These are phyloP conservation scores for Diaporthe nobilis DNA, from an alignment of 2,329 filamentous ascomycete species.

Conservation along the genomic window DNA sequence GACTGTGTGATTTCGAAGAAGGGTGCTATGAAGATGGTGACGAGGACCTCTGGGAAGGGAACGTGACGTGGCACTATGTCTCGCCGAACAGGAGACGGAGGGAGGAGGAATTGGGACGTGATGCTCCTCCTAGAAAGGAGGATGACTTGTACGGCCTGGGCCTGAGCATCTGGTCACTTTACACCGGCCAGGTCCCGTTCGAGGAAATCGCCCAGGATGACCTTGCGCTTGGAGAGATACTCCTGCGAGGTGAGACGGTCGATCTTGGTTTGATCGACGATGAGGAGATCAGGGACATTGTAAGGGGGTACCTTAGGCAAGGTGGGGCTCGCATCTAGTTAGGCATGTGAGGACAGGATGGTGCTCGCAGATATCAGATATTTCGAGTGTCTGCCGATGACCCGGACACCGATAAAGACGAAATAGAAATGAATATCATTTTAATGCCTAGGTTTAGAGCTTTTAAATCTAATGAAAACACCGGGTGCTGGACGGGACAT, in stretches of 20 bases:
- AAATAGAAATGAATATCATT: background rate
- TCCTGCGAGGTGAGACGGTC: background rate
- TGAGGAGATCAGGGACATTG: background rate
- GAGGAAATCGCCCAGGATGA: background rate
- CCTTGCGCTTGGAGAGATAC: background rate
- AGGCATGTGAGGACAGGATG: background rate
- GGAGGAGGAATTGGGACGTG: background rate
- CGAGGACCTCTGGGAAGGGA: background rate
- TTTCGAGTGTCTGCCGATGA: background rate
- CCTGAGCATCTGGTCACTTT: background rate
- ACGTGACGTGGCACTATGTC: background rate
- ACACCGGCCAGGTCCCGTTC: background rate
- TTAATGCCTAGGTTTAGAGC: background rate
- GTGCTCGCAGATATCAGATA: background rate
- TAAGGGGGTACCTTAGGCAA: background rate
- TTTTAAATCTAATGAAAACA: background rate
- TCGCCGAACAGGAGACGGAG: constrained; percentile 16
- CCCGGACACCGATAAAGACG: background rate
- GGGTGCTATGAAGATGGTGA: background rate
- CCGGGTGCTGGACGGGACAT: background rate
- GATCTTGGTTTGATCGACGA: background rate
- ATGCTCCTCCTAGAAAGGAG: background rate
- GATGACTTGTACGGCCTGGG: background rate
- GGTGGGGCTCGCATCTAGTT: background rate
- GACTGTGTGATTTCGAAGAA: constrained; percentile 8